A percentile compares a stretch with the other conserved stretches of the same genome.
Conservation (phyloP, 805 yeast genomes). For the Schwanniomyces polymorphus region DNA sequence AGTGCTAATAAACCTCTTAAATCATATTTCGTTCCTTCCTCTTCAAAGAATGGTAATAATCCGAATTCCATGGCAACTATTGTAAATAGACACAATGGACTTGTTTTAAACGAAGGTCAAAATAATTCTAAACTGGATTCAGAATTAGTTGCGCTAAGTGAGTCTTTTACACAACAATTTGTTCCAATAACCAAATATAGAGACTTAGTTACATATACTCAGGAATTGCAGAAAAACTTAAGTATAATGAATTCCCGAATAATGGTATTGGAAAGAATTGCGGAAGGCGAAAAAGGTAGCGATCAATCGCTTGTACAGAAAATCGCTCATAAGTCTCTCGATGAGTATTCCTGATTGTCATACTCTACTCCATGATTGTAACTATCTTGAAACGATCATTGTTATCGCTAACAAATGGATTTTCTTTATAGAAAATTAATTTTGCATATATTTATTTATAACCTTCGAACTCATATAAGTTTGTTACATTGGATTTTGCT, state of each 20-base stretch:
- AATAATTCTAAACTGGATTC: neutral
- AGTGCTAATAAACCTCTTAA: slow-evolving; percentile 3
- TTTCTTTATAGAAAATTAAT: too few species aligned
- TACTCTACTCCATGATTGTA: neutral
- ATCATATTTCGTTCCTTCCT: slow-evolving; percentile 4
- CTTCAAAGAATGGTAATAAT: slow-evolving; percentile 5
- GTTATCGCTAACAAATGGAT: too few species aligned
- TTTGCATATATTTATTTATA: too few species aligned
- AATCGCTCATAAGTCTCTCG: neutral
- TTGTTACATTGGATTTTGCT: too few species aligned
- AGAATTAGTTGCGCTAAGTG: neutral
- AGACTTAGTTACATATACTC: slow-evolving; percentile 34
- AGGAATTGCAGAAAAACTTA: slow-evolving; percentile 27
- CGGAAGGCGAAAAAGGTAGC: slow-evolving; percentile 5
- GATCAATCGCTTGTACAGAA: neutral
- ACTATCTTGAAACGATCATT: too few species aligned
- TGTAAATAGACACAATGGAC: neutral
- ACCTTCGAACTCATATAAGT: too few species aligned
- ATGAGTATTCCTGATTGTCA: neutral
- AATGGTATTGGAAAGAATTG: slow-evolving; percentile 24
- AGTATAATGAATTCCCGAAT: slow-evolving; percentile 25
- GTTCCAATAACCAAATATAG: slow-evolving; percentile 31
- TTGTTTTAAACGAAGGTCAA: neutral
- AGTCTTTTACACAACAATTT: slow-evolving; percentile 4
- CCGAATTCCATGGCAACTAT: neutral